These are phyloP conservation scores for Colletotrichum zoysiae DNA, from an alignment of 2,329 filamentous ascomycete species.

Conservation along the genomic window DNA sequence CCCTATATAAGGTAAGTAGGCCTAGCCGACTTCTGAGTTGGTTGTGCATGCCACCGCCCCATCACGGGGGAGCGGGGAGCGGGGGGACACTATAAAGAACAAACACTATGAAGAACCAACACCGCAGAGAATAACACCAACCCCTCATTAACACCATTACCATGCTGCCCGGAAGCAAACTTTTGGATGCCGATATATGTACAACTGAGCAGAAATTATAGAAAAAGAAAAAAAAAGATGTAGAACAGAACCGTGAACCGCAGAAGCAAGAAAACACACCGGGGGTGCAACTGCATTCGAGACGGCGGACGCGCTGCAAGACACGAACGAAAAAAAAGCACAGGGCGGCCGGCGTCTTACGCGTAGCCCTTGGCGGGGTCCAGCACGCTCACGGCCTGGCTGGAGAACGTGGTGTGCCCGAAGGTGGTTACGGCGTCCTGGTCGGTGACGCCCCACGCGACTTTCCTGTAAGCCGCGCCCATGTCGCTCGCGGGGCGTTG, in stretches of 20 bases:
- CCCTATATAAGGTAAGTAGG: background rate
- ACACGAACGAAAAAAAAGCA: no score
- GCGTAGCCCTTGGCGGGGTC: slow-evolving; percentile 56
- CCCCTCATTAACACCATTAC: slow-evolving; percentile 19
- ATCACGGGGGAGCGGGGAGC: no score
- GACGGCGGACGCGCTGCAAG: background rate
- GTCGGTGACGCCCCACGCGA: slow-evolving; percentile 62
- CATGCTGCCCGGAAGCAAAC: slow-evolving; percentile 13
- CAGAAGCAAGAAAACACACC: background rate
- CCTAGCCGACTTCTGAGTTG: background rate
- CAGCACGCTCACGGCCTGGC: slow-evolving; percentile 44
- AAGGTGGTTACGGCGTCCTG: slow-evolving; percentile 57
- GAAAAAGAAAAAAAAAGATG: background rate
- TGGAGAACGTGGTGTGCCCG: slow-evolving; percentile 42
- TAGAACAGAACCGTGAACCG: background rate
- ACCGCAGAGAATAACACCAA: no score
- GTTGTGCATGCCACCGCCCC: background rate
- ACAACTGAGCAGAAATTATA: slow-evolving; percentile 5
- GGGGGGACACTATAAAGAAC: background rate
- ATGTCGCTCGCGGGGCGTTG: slow-evolving; percentile 53
- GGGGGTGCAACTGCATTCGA: slow-evolving; percentile 13
- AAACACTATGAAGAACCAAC: background rate
- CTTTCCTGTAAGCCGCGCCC: slow-evolving; percentile 52
- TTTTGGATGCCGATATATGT: slow-evolving; percentile 18
- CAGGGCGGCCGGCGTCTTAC: slow-evolving; percentile 39